Evolutionary conservation across 1,284 basidiomycete species (phyloP).

Genomic region (Grifola frondosa): DNA sequence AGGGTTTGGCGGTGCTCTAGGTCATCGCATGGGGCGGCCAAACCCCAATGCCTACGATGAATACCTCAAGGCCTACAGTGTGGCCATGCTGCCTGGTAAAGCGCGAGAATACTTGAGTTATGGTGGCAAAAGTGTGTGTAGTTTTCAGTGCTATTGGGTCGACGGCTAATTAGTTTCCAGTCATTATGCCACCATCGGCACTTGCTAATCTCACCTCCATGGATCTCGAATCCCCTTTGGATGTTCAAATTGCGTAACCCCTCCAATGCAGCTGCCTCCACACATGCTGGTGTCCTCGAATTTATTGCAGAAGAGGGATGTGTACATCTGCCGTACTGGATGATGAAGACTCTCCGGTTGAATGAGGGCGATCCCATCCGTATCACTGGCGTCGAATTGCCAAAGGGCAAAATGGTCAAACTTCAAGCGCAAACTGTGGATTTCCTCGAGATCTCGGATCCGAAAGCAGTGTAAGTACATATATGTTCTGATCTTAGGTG

Average conservation of each 20-base stretch:
- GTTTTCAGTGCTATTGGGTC: slow-evolving; percentile 14
- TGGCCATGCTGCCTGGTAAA: slow-evolving; percentile 81
- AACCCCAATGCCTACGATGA: slow-evolving; percentile 73
- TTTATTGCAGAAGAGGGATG: slow-evolving; percentile 98
- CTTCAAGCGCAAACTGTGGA: slow-evolving; percentile 94
- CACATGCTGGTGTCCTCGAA: slow-evolving; percentile 96
- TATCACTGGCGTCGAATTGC: slow-evolving; percentile 83
- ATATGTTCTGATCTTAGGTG: not conserved
- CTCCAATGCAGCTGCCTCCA: slow-evolving; percentile 80
- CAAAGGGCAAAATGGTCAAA: slow-evolving; percentile 96
- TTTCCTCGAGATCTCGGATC: slow-evolving; percentile 94
- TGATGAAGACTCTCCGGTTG: slow-evolving; percentile 95
- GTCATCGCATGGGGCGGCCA: slow-evolving; percentile 44
- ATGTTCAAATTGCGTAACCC: slow-evolving; percentile 96
- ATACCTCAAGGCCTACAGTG: slow-evolving; percentile 83
- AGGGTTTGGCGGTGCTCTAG: slow-evolving; percentile 52
- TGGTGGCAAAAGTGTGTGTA: slow-evolving; percentile 91
- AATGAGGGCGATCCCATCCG: slow-evolving; percentile 95
- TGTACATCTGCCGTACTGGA: slow-evolving; percentile 97
- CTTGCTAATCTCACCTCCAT: slow-evolving; percentile 86
- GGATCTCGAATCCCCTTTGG: slow-evolving; percentile 93
- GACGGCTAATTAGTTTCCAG: slow-evolving; percentile 41
- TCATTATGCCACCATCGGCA: slow-evolving; percentile 97
- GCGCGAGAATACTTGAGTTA: slow-evolving; percentile 88
- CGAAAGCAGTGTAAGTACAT: slow-evolving; percentile 86